These are phyloP conservation scores for Trichoderma atrobrunneum DNA, from an alignment of 2,329 filamentous ascomycete genomes.

Conservation along the genomic window DNA sequence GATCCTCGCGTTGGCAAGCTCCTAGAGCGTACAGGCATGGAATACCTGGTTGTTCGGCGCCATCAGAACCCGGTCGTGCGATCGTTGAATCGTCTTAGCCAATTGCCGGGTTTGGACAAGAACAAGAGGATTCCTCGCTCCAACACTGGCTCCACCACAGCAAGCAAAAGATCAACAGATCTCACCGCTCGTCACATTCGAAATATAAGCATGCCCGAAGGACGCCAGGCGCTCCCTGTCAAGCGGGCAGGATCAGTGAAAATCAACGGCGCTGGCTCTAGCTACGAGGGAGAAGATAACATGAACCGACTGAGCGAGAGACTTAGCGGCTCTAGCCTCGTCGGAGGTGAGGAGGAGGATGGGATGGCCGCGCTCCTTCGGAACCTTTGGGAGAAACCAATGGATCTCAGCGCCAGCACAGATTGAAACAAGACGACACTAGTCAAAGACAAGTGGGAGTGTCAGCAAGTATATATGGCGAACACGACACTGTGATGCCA, in stretches of 20 bases:
- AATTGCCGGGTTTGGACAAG: constrained; percentile 52
- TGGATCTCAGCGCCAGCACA: constrained; percentile 54
- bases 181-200: constrained; percentile 35
- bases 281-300: constrained; percentile 49
- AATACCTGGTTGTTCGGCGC: constrained; percentile 70
- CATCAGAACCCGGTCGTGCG: constrained; percentile 69
- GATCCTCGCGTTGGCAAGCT: constrained; percentile 64
- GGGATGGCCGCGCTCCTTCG: constrained; percentile 51
- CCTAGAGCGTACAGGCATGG: constrained; percentile 67
- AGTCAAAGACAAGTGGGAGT: not conserved
- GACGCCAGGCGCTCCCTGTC: constrained; percentile 31
- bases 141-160: constrained; percentile 35
- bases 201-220: constrained; percentile 39
- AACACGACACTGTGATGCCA: not conserved
- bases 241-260: constrained; percentile 38
- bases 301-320: constrained; percentile 39
- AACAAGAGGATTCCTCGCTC: constrained; percentile 47
- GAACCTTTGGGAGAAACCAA: constrained; percentile 61
- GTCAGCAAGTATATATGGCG: not conserved
- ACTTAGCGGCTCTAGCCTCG: constrained; percentile 50
- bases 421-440: not conserved
- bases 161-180: constrained; percentile 36
- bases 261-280: constrained; percentile 42
- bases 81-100: constrained; percentile 48
- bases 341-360: constrained; percentile 50